Percentiles rank a stretch among this genome's conserved stretches.
Conservation (phyloP, 2,329 filamentous ascomycete species). For the Fusarium mangiferae region DNA sequence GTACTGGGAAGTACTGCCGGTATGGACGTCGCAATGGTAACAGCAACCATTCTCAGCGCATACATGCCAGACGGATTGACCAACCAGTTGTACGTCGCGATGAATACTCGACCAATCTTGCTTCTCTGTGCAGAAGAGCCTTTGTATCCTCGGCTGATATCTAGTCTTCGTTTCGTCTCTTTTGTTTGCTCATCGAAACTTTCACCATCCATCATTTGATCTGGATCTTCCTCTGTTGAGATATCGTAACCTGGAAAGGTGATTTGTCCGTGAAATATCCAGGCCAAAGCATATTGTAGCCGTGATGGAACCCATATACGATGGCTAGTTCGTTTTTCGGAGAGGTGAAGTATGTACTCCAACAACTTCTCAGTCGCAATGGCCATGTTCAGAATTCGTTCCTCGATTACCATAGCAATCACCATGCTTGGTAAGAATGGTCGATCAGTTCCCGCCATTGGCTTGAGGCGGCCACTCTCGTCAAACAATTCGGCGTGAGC, state of each 20-base stretch:
- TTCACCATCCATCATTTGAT: conserved; percentile 39
- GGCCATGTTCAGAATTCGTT: conserved; percentile 49
- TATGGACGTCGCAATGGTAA: conserved; percentile 57
- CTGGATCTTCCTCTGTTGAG: conserved; percentile 26
- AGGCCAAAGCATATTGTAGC: conserved; percentile 52
- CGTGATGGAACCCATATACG: conserved; percentile 57
- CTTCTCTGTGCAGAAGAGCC: conserved; percentile 26
- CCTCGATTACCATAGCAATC: conserved; percentile 59
- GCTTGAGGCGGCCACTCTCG: conserved; percentile 50
- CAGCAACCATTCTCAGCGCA: conserved; percentile 58
- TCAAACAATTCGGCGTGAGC: conserved; percentile 55
- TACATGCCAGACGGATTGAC: conserved; percentile 57
- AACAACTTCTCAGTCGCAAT: conserved; percentile 49
- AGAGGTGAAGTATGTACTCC: conserved; percentile 49
- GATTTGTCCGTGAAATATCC: conserved; percentile 47
- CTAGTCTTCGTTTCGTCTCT: conserved; percentile 50
- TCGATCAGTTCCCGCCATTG: conserved; percentile 34
- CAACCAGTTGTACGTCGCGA: conserved; percentile 53
- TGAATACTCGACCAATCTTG: conserved; percentile 37
- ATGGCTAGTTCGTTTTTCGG: conserved; percentile 47
- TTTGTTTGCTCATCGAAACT: conserved; percentile 47
- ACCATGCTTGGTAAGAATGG: conserved; percentile 53
- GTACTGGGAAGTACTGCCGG: conserved; percentile 54
- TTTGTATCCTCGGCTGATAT: conserved; percentile 47
- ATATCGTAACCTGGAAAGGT: conserved; percentile 34